A percentile compares a stretch with the other conserved stretches of the same genome.
phyloP scores from a whole-genome alignment of 2,329 filamentous ascomycete species.

The Coccinonectria pachysandricola region DNA sequence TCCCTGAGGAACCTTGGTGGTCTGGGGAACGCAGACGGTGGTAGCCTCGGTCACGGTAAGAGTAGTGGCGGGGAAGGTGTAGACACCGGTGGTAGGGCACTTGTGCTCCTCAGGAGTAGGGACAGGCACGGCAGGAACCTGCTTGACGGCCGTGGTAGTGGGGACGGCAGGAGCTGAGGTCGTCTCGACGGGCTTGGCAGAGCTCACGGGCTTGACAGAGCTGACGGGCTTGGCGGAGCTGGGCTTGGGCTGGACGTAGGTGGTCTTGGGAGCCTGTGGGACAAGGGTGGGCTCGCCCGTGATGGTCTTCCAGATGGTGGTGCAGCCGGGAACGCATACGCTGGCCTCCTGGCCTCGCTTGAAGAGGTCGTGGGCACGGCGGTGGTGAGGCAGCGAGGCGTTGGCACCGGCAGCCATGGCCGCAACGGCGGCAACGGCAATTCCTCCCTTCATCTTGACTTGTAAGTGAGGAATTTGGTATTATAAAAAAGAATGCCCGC shows the following conservation, averaged over 20 bases:
- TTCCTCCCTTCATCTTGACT: slow-evolving; percentile 62
- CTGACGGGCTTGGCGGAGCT: too few species aligned
- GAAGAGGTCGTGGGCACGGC: slow-evolving; percentile 53
- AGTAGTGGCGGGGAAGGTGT: slow-evolving; percentile 67
- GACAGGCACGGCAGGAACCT: slow-evolving; percentile 35
- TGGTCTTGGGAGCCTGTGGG: slow-evolving; percentile 17
- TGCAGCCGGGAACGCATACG: slow-evolving; percentile 54
- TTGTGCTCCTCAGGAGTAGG: slow-evolving; percentile 42
- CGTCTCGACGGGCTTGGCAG: slow-evolving; percentile 13
- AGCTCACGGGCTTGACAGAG: too few species aligned
- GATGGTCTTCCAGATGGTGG: slow-evolving; percentile 62
- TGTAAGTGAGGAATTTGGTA: slow-evolving; percentile 14
- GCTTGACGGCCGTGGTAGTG: slow-evolving; percentile 19
- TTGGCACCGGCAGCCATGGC: slow-evolving; percentile 46
- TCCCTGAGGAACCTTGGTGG: slow-evolving; percentile 52
- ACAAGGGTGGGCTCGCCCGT: slow-evolving; percentile 57
- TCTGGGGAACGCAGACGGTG: slow-evolving; percentile 54
- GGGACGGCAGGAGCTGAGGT: slow-evolving; percentile 6
- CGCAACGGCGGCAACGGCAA: slow-evolving; percentile 56
- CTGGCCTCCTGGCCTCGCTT: slow-evolving; percentile 35
- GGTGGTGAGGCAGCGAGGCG: slow-evolving; percentile 47
- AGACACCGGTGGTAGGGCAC: slow-evolving; percentile 58
- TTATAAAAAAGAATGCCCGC: slow-evolving; percentile 62
- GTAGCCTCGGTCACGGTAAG: slow-evolving; percentile 56
- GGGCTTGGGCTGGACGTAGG: slow-evolving; percentile 3